Evolutionary conservation across 192 early-diverging fungal species (phyloP), one percentile per base, ranked within the genome.

Genomic region (Coemansia asiatica): DNA sequence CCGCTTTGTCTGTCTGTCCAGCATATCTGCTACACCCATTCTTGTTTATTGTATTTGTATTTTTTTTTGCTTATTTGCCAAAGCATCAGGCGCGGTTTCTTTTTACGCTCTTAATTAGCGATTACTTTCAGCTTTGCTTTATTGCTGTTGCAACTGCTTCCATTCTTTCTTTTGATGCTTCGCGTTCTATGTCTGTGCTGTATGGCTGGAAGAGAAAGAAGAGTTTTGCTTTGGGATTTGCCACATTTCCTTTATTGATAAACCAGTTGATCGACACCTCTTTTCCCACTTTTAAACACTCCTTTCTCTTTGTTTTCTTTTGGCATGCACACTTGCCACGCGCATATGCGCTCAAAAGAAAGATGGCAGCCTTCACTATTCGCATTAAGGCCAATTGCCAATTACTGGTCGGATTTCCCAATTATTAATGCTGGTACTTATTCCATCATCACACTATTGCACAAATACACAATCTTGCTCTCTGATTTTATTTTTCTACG

Each of bases 1-100:
- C 35, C 13, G 6, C 35, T 47, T 38, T 63, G 27, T 26, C 53
- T 62, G 59, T 33, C 49, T n/a, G n/a, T n/a, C n/a, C n/a, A n/a
- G n/a, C n/a, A n/a, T n/a, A n/a, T n/a, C n/a, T n/a, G n/a, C n/a
- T n/a, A n/a, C n/a, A n/a, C n/a, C n/a, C n/a, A n/a, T n/a, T n/a
- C n/a, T n/a, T n/a, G n/a, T n/a, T n/a, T n/a, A 33, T 29, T 49
- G 48, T 13, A 27, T 56, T 31, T 50, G 46, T 21, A 25, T 51
- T 44, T 44, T 44, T 12, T 36, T 36, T 36, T 36, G 4, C 13
- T 36, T 36, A 12, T 36, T 36, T 36, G 35, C 13, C 35, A 36
- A 36, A 36, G 35, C 6, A 36, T 36, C 35, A 36, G 35, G 35
- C 35, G 35, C 35, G n/a, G n/a, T n/a, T 36, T 36, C 13, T 36